Conservation (phyloP, 1,284 basidiomycete genomes). For the Sanghuangporus sanghuang region DNA sequence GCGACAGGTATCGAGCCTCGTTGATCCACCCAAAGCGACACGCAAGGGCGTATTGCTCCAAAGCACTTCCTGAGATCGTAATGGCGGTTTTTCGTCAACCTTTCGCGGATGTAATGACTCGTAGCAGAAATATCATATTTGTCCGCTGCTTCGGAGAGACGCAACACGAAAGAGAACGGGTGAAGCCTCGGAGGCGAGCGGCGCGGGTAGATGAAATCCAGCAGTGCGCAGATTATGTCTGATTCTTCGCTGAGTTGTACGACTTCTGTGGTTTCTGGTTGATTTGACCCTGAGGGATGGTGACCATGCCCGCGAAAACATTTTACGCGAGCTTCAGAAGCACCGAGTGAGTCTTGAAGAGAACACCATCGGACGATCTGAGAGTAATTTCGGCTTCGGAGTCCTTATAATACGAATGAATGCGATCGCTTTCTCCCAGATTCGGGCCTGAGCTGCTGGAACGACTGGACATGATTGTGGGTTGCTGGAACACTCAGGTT, state of each 20-base stretch:
- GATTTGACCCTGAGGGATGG: neutral
- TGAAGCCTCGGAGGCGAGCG: neutral
- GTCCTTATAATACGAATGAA: neutral
- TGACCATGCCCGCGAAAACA: slow-evolving; percentile 7
- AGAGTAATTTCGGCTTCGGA: slow-evolving; percentile 10
- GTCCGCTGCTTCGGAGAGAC: neutral
- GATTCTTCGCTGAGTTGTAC: neutral
- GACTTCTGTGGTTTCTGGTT: neutral
- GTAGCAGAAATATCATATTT: slow-evolving; percentile 12
- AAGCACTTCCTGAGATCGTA: slow-evolving; percentile 25
- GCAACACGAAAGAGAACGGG: neutral
- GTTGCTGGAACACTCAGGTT: neutral
- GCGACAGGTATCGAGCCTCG: slow-evolving; percentile 27
- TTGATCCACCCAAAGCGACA: slow-evolving; percentile 38
- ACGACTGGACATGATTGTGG: neutral
- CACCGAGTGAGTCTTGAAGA: slow-evolving; percentile 12
- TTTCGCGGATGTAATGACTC: neutral
- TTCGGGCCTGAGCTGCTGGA: neutral
- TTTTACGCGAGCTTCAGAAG: slow-evolving; percentile 12
- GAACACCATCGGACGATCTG: slow-evolving; percentile 8
- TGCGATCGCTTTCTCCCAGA: neutral
- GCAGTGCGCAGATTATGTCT: neutral
- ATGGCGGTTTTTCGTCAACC: slow-evolving; percentile 16
- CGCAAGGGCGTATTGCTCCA: slow-evolving; percentile 38
- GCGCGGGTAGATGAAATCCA: slow-evolving; percentile 13